phyloP scores from a whole-genome alignment of 2,329 filamentous ascomycete species.

The Fusarium scirpi region DNA sequence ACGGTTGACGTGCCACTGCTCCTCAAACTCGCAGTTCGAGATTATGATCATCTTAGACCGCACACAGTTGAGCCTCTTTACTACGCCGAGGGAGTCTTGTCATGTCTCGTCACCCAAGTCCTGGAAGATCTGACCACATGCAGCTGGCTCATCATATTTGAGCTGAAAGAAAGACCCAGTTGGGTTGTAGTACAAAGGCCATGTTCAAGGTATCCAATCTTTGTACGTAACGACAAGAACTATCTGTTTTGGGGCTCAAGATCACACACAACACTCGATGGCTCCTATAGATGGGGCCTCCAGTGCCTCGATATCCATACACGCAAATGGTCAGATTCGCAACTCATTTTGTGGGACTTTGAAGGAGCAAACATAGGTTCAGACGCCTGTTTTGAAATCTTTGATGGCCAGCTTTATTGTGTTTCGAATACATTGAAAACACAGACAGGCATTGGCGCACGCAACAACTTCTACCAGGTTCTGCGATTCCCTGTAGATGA shows the following conservation, averaged over 20 bases:
- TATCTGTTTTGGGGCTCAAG: slow-evolving; percentile 77
- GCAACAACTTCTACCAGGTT: slow-evolving; percentile 77
- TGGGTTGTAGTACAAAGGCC: slow-evolving; percentile 59
- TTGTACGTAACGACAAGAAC: slow-evolving; percentile 72
- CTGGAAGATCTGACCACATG: slow-evolving; percentile 49
- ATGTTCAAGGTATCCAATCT: slow-evolving; percentile 66
- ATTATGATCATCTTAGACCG: slow-evolving; percentile 50
- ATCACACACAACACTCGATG: slow-evolving; percentile 64
- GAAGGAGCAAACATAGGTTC: slow-evolving; percentile 74
- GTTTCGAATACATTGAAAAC: slow-evolving; percentile 74
- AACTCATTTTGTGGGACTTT: slow-evolving; percentile 67
- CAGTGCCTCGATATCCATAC: slow-evolving; percentile 62
- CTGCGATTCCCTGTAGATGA: slow-evolving; percentile 69
- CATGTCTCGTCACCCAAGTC: slow-evolving; percentile 65
- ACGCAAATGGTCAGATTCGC: slow-evolving; percentile 55
- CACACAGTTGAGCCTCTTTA: slow-evolving; percentile 68
- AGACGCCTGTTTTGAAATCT: slow-evolving; percentile 78
- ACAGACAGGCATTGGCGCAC: slow-evolving; percentile 72
- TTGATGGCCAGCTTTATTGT: slow-evolving; percentile 74
- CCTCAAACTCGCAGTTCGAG: slow-evolving; percentile 52
- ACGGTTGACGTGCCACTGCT: slow-evolving; percentile 65
- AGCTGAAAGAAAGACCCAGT: slow-evolving; percentile 55
- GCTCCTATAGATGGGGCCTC: slow-evolving; percentile 72
- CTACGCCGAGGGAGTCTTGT: slow-evolving; percentile 67
- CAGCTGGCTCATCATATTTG: slow-evolving; percentile 64